Evolutionary conservation across 163 green algal genomes (phyloP).

Genomic region (Dunaliella salina): DNA sequence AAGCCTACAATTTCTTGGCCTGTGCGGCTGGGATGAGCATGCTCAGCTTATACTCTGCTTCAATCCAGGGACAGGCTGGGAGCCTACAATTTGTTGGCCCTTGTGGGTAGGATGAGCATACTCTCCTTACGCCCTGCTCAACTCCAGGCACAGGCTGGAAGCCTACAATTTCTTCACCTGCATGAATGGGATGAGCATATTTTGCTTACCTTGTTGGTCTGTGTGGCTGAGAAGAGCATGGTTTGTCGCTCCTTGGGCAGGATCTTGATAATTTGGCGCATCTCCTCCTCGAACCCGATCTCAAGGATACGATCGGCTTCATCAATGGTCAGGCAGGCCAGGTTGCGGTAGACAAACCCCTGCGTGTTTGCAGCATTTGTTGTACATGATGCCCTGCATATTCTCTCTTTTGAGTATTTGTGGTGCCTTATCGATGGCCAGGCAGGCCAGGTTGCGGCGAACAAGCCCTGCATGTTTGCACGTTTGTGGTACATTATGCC

Average conservation of each 20-base stretch:
- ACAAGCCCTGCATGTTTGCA: conserved; percentile 55
- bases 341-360: conserved; percentile 78
- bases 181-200: too few species aligned
- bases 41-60: conserved; percentile 24
- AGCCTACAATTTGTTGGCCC: too few species aligned
- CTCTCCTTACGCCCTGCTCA: conserved; percentile 43
- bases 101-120: too few species aligned
- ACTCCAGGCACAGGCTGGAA: too few species aligned
- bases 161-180: too few species aligned
- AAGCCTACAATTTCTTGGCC: too few species aligned
- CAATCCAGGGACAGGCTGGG: too few species aligned
- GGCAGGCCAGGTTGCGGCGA: conserved; percentile 75
- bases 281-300: conserved; percentile 98
- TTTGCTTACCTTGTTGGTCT: conserved; percentile 84
- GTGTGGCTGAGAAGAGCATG: conserved; percentile 95
- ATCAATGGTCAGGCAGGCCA: conserved; percentile 90
- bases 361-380: background rate
- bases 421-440: conserved; percentile 97
- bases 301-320: conserved; percentile 97
- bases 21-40: too few species aligned
- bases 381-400: too few species aligned
- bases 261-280: conserved; percentile 78
- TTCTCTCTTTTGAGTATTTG: too few species aligned
- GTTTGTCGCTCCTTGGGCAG: conserved; percentile 95
- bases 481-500: too few species aligned